Conservation (phyloP, 73 alveolate genomes). For the Blepharisma japonicum region DNA sequence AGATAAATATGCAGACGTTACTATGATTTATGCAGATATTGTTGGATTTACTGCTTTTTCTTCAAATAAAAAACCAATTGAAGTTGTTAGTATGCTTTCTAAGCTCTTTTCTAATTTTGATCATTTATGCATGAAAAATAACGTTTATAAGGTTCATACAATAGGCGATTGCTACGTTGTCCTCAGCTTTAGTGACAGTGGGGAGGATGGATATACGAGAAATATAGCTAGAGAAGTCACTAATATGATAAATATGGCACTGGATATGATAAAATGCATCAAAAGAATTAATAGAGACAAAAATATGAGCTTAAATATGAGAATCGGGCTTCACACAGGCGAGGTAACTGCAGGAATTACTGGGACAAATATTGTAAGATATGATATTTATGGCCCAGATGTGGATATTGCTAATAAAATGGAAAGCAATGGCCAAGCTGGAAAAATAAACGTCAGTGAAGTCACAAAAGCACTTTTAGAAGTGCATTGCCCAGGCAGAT, state of each 20-base stretch:
- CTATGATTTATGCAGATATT: constrained; percentile 92
- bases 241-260: constrained; percentile 91
- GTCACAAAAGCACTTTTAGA: constrained; percentile 41
- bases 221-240: constrained; percentile 87
- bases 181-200: constrained; percentile 87
- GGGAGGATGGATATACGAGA: constrained; percentile 70
- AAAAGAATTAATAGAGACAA: constrained; percentile 83
- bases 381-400: constrained; percentile 62
- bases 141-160: constrained; percentile 94
- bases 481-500: constrained; percentile 36
- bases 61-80: constrained; percentile 74
- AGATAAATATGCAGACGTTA: constrained; percentile 81
- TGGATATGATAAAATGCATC: constrained; percentile 91
- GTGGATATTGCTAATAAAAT: constrained; percentile 54
- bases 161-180: constrained; percentile 99
- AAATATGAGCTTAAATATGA: constrained; percentile 74
- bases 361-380: constrained; percentile 57
- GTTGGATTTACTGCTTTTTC: constrained; percentile 72
- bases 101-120: constrained; percentile 92
- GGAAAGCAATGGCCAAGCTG: constrained; percentile 61
- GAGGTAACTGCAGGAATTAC: constrained; percentile 52
- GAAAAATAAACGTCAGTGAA: constrained; percentile 40
- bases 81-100: constrained; percentile 85
- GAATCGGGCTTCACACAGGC: constrained; percentile 91
- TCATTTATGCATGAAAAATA: constrained; percentile 78